Percentiles rank a stretch among this genome's conserved stretches.
phyloP scores from a whole-genome alignment of 352 stramenopile species.

The Globisporangium spiculum region DNA sequence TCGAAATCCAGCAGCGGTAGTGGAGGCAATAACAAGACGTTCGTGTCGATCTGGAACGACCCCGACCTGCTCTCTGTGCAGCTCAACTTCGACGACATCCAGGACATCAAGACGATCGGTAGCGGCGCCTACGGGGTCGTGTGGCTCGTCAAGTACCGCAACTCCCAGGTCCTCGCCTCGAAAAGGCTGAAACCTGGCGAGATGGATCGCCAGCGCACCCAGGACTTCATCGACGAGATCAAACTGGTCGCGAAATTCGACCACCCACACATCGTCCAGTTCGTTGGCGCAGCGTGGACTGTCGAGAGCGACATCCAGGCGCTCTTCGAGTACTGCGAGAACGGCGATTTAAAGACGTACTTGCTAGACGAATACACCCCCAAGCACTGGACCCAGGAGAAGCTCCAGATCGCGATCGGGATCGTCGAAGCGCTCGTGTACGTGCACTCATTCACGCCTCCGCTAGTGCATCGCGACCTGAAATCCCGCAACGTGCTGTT shows the following conservation, averaged over 20 bases:
- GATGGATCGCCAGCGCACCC: conserved; percentile 29
- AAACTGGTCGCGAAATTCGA: conserved; percentile 47
- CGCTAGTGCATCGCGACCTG: conserved; percentile 59
- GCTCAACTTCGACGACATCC: conserved; percentile 41
- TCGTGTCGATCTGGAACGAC: conserved; percentile 42
- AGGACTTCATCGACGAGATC: conserved; percentile 57
- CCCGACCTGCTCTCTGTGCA: conserved; percentile 39
- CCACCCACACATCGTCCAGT: conserved; percentile 42
- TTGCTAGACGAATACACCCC: conserved; percentile 21
- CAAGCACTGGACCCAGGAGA: conserved; percentile 36
- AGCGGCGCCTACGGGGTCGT: conserved; percentile 35
- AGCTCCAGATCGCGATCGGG: conserved; percentile 51
- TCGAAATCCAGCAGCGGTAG: background rate
- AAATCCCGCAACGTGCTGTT: conserved; percentile 59
- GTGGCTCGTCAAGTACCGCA: conserved; percentile 40
- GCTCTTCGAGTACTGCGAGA: conserved; percentile 63
- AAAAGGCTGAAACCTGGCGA: conserved; percentile 46
- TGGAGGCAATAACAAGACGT: background rate
- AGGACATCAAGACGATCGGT: conserved; percentile 37
- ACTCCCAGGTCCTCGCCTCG: conserved; percentile 31
- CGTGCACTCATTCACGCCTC: conserved; percentile 58
- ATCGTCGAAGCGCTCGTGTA: conserved; percentile 62
- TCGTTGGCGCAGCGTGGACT: conserved; percentile 55
- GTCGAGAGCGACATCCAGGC: conserved; percentile 48
- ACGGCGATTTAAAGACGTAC: conserved; percentile 45